These are phyloP conservation scores for Paraphoma sp. DNA, from an alignment of 2,329 filamentous ascomycete genomes.

Conservation along the genomic window DNA sequence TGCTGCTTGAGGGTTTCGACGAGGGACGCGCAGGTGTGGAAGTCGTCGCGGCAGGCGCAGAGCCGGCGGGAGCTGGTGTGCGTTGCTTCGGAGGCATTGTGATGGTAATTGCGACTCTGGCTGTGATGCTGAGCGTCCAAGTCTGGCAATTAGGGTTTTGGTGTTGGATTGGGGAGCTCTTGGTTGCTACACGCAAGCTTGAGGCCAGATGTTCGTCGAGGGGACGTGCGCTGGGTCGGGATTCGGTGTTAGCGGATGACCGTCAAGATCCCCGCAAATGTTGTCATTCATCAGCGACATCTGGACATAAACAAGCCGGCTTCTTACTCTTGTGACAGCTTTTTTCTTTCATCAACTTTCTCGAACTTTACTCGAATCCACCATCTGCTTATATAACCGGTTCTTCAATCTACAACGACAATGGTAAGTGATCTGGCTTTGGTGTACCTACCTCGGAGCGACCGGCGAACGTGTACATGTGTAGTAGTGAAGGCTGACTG, in stretches of 20 bases:
- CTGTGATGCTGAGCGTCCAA: not conserved
- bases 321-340: not conserved
- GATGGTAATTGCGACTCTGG: slow-evolving; percentile 1
- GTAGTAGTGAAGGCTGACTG: slow-evolving; percentile 5
- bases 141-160: slow-evolving; percentile 7
- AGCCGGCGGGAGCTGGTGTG: slow-evolving; percentile 17
- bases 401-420: not conserved
- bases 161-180: slow-evolving; percentile 10
- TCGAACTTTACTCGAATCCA: not conserved
- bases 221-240: slow-evolving; percentile 15
- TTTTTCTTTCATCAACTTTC: not conserved
- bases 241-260: slow-evolving; percentile 16
- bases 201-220: slow-evolving; percentile 31
- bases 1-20: slow-evolving; percentile 27
- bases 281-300: slow-evolving; percentile 1
- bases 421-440: not conserved
- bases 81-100: slow-evolving; percentile 45
- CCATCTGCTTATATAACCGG: not conserved
- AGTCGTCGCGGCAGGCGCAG: slow-evolving; percentile 20
- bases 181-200: slow-evolving; percentile 11
- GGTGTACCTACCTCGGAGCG: not conserved
- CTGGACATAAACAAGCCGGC: not conserved
- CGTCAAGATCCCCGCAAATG: slow-evolving; percentile 22
- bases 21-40: slow-evolving; percentile 23
- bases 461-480: not conserved